A percentile compares a stretch with the other conserved stretches of the same genome.
These are phyloP conservation scores for Zygnema cylindricum DNA, from an alignment of 139 green algal genomes.

Conservation along the genomic window DNA sequence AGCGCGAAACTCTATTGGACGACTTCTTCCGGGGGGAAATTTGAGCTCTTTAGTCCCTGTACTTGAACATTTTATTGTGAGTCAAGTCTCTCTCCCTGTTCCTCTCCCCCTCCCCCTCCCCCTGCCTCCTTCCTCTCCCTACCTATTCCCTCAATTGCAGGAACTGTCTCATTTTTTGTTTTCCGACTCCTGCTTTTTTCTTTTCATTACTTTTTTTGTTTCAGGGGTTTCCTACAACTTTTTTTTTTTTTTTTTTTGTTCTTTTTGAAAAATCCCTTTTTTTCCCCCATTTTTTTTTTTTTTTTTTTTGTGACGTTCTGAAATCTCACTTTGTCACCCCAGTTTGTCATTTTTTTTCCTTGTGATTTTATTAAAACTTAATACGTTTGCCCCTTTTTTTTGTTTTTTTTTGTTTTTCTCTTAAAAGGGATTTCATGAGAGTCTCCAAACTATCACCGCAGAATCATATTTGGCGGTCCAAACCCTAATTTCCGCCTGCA, in stretches of 20 bases:
- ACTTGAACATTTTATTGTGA: slow-evolving; percentile 44
- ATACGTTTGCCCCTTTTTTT: background rate
- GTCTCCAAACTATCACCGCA: background rate
- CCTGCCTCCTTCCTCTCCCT: background rate
- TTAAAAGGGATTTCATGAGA: background rate
- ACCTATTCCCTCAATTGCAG: background rate
- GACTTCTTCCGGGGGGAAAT: slow-evolving; percentile 36
- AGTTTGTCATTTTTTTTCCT: background rate
- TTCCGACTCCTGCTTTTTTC: background rate
- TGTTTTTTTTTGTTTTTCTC: background rate
- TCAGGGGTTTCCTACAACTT: background rate
- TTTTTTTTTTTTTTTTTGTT: background rate
- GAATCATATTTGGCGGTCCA: no score
- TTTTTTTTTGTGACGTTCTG: background rate
- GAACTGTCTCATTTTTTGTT: background rate
- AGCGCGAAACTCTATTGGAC: slow-evolving; percentile 8
- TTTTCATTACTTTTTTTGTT: background rate
- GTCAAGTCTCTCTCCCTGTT: background rate
- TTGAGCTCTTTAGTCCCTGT: slow-evolving; percentile 15
- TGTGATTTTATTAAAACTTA: no score
- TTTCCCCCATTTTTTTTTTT: background rate
- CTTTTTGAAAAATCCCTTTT: background rate
- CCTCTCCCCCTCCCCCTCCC: background rate
- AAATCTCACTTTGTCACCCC: background rate
- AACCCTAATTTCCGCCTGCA: background rate